A percentile compares a stretch with the other conserved stretches of the same genome.
phyloP scores from a whole-genome alignment of 257 asterid genomes.

The Primulina eburnea region DNA sequence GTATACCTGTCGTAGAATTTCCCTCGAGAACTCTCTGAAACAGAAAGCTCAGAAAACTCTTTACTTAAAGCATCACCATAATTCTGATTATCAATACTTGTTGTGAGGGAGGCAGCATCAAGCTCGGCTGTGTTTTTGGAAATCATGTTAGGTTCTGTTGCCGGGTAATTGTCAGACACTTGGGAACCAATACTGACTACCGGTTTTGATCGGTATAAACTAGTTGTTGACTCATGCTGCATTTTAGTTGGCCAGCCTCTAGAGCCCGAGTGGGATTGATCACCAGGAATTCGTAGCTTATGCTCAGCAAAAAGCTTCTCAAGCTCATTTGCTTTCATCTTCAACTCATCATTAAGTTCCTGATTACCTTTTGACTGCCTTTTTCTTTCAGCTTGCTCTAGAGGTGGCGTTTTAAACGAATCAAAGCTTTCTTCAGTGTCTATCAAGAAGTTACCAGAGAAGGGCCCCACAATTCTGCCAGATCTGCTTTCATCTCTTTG shows the following conservation, averaged over 20 bases:
- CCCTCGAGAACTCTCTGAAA: conserved; percentile 74
- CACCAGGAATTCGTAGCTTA: conserved; percentile 63
- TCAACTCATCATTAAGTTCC: conserved; percentile 81
- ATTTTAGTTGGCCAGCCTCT: conserved; percentile 46
- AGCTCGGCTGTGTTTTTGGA: conserved; percentile 29
- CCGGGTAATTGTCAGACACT: conserved; percentile 30
- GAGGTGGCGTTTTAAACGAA: conserved; percentile 54
- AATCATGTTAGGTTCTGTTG: conserved; percentile 43
- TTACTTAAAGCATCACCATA: conserved; percentile 40
- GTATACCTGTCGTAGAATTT: conserved; percentile 64
- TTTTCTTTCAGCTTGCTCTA: conserved; percentile 58
- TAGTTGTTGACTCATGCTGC: conserved; percentile 40
- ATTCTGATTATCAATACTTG: conserved; percentile 26
- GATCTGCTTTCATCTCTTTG: conserved; percentile 36
- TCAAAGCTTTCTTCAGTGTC: conserved; percentile 42
- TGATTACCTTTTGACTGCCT: conserved; percentile 76
- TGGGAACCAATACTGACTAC: conserved; percentile 37
- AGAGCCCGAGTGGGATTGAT: conserved; percentile 48
- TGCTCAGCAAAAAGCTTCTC: conserved; percentile 90
- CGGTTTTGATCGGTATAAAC: conserved; percentile 36
- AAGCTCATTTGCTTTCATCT: conserved; percentile 87
- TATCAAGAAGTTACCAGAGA: conserved; percentile 37
- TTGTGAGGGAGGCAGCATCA: neutral
- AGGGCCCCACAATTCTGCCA: conserved; percentile 36
- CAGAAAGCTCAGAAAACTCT: conserved; percentile 55